These are phyloP conservation scores for Nicotiana benthamiana DNA, from an alignment of 257 asterid genomes.

Conservation along the genomic window DNA sequence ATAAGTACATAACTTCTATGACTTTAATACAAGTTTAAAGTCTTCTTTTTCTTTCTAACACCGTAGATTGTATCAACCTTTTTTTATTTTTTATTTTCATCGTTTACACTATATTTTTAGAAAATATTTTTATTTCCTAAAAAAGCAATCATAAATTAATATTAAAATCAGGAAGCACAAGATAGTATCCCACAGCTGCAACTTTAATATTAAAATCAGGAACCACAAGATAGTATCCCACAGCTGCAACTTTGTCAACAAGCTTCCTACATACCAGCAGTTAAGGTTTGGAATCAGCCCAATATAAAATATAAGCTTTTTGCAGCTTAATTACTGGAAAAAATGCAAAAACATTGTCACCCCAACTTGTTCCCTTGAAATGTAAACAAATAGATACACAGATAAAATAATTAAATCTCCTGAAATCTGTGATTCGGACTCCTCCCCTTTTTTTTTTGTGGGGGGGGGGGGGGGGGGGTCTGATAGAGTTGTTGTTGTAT, in stretches of 20 bases:
- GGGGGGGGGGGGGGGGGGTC: not conserved
- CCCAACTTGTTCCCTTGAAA: not conserved
- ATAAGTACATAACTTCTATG: too few species aligned
- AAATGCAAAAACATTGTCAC: not conserved
- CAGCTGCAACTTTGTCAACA: conserved; percentile 60
- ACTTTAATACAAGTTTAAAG: too few species aligned
- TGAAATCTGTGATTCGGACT: not conserved
- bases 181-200: too few species aligned
- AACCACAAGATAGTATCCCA: conserved; percentile 53
- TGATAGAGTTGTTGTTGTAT: not conserved
- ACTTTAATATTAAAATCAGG: too few species aligned
- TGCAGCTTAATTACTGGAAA: not conserved
- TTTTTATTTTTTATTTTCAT: too few species aligned
- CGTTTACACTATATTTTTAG: too few species aligned
- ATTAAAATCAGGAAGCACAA: too few species aligned
- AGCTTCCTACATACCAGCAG: conserved; percentile 39
- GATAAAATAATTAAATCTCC: not conserved
- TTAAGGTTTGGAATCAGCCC: not conserved
- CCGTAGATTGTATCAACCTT: too few species aligned
- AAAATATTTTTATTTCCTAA: too few species aligned
- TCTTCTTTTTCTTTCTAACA: too few species aligned
- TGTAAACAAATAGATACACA: not conserved
- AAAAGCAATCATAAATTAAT: too few species aligned
- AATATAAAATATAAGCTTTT: not conserved
- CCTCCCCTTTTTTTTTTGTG: not conserved